Base-by-base conservation (phyloP, 345 rosid species). In the Garcia nutans region DNA sequence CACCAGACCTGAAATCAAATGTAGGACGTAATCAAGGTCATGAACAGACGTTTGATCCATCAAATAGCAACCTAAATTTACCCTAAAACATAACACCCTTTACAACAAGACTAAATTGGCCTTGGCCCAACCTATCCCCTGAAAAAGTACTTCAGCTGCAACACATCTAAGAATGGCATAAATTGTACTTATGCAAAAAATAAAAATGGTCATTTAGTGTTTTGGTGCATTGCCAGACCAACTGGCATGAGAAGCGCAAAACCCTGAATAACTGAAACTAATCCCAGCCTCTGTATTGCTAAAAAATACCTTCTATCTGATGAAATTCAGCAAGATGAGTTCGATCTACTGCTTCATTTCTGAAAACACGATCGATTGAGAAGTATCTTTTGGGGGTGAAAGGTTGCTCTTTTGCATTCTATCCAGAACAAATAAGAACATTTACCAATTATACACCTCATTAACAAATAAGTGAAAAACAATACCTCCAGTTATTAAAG, bases 291-390 rank as follows among this genome's bases (percentile, higher is more conserved):
- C 10, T 54, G 56, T 61, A 60, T 47, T 28, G 44, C 23, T 16
- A 15, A 61, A 0, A 37, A 3, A 45, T 87, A 95, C 99, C 98
- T 92, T 96, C 98, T 66, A 96, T 92, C 81, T 96, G 98, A 84
- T 96, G 98, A 77, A 96, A 96, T 81, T 96, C 98, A 56, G 99
- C 99, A 31, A 96, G 91, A 84, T 92, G 99, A 61, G 98, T 96
- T 42, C 90, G 87, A 74, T 96, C 99, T 22, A 96, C 98, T 23
- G 99, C 97, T 84, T 96, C 99, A 75, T 96, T 96, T 84, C 99
- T 89, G 90, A 93, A 96, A 70, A 96, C 99, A 73, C 99, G 96
- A 69, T 96, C 98, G 16, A 96, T 96, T 0, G 98, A 96, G 86
- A 89, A 96, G 85, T 90, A 96, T 78, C 86, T 92, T 85, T 96